phyloP scores from a whole-genome alignment of 2,329 filamentous ascomycete genomes.

The Trichoderma guizhouense region DNA sequence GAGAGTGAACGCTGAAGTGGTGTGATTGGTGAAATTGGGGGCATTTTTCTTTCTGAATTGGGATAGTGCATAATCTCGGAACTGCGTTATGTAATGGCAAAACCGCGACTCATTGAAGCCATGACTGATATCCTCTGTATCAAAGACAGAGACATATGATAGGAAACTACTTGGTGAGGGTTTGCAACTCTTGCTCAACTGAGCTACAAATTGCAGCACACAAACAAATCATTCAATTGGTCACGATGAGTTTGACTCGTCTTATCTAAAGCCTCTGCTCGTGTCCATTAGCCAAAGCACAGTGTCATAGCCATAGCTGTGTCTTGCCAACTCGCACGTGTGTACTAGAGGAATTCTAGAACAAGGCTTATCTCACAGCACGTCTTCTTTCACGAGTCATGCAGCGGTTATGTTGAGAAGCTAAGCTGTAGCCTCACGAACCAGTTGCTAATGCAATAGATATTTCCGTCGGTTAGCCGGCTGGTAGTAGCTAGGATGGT shows the following conservation, averaged over 20 bases:
- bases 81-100: background rate
- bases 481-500: background rate
- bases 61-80: background rate
- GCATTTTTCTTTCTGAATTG: background rate
- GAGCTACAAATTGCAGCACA: background rate
- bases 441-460: background rate
- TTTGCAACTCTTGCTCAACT: background rate
- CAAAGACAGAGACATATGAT: background rate
- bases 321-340: background rate
- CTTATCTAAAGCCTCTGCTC: background rate
- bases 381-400: slow-evolving; percentile 1
- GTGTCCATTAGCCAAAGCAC: background rate
- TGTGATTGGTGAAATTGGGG: background rate
- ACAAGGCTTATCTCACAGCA: slow-evolving; percentile 7
- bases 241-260: background rate
- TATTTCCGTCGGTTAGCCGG: background rate
- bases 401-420: background rate
- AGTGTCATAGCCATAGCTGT: background rate
- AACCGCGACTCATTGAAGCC: background rate
- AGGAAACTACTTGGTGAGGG: background rate
- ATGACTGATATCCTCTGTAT: background rate
- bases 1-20: no score
- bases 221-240: background rate
- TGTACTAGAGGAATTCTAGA: background rate
- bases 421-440: background rate